A percentile compares a stretch with the other conserved stretches of the same genome.
phyloP scores from a whole-genome alignment of 805 yeast species.

The Saccharomycopsis fermentans region DNA sequence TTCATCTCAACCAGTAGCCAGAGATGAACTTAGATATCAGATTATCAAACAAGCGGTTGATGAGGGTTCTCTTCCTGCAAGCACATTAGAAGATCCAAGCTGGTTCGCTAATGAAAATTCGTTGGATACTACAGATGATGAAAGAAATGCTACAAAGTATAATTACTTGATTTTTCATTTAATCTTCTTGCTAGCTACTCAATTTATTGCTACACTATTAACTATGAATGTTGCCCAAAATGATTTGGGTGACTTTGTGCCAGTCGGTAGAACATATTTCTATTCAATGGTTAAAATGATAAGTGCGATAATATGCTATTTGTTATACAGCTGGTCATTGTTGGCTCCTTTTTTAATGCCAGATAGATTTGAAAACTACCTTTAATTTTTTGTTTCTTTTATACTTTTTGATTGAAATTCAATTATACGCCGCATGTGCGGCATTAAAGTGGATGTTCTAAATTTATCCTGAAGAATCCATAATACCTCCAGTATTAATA shows the following conservation, averaged over 20 bases:
- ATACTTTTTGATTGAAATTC: no score
- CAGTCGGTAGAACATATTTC: conserved; percentile 95
- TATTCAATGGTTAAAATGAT: conserved; percentile 90
- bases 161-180: conserved; percentile 83
- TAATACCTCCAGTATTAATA: conserved; percentile 59
- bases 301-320: conserved; percentile 86
- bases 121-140: conserved; percentile 45
- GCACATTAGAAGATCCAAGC: conserved; percentile 68
- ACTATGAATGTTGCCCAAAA: conserved; percentile 86
- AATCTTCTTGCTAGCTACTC: conserved; percentile 90
- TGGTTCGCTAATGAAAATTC: conserved; percentile 40
- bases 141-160: conserved; percentile 56
- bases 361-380: conserved; percentile 52
- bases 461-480: conserved; percentile 34
- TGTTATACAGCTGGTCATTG: conserved; percentile 81
- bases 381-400: neutral
- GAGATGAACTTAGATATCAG: conserved; percentile 71
- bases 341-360: conserved; percentile 87
- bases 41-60: conserved; percentile 94
- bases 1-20: conserved; percentile 40
- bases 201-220: conserved; percentile 86
- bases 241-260: conserved; percentile 80
- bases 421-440: no score
- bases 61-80: conserved; percentile 88
- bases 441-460: no score